Percentiles rank a stretch among this genome's conserved stretches.
phyloP scores from a whole-genome alignment of 2,329 filamentous ascomycete species.

The Cryphonectria carpinicola region DNA sequence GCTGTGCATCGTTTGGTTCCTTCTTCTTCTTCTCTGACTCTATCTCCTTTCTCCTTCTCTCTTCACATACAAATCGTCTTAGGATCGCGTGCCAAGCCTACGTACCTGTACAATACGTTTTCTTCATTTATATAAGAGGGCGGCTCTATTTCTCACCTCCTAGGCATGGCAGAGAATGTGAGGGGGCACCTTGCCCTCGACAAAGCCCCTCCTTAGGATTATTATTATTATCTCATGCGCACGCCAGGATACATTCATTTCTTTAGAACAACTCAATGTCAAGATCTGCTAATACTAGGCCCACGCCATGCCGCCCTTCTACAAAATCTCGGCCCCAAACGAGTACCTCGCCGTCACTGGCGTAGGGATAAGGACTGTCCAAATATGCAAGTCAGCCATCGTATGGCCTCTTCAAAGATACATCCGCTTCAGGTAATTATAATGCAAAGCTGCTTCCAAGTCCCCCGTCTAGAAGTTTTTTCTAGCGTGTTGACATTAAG shows the following conservation, averaged over 20 bases:
- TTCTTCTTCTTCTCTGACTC: neutral
- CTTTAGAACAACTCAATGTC: no score
- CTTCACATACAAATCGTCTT: no score
- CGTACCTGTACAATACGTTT: no score
- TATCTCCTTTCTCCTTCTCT: neutral
- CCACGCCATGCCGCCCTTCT: slow-evolving; percentile 37
- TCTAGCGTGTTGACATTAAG: slow-evolving; percentile 20
- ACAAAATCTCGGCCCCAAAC: slow-evolving; percentile 73
- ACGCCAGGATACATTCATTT: neutral
- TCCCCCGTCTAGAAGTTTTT: neutral
- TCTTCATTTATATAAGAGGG: neutral
- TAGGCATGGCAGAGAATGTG: neutral
- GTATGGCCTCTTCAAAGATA: slow-evolving; percentile 72
- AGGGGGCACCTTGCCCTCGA: no score
- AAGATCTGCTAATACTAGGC: neutral
- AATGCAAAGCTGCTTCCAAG: neutral
- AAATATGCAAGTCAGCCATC: slow-evolving; percentile 78
- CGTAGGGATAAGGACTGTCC: slow-evolving; percentile 72
- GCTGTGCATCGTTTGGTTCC: neutral
- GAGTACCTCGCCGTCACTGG: slow-evolving; percentile 89
- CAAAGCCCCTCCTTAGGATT: no score
- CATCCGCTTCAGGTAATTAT: slow-evolving; percentile 49
- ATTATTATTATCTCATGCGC: neutral
- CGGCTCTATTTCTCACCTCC: no score
- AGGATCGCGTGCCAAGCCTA: no score